Base-by-base conservation (phyloP, 768 basidiomycete species). In the Boletus insuetus region DNA sequence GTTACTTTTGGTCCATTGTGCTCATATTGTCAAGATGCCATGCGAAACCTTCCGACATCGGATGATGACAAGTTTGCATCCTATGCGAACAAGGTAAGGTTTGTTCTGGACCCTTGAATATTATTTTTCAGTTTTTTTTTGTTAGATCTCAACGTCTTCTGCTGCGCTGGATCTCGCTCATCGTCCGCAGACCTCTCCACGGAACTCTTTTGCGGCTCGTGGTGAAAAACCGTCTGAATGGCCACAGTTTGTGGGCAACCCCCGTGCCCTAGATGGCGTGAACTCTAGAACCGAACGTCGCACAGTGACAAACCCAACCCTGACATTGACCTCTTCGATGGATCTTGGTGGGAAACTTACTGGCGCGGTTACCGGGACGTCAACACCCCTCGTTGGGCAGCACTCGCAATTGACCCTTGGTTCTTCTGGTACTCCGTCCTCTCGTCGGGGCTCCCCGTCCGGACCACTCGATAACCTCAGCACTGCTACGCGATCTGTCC, bases 111-210 rank as follows among this genome's bases (percentile, higher is more conserved):
- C 50, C n/a, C 16, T 54, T 17, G 39, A 47, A 47, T 37, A 32
- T 17, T 16, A 12, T 51, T 53, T 50, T 59, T 60, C 9, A 61
- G 3, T 0, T 38, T 45, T 29, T 39, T 43, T 29, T 29, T 2
- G 17, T 34, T 58, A 93, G 84, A 78, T 94, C 53, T 89, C 93
- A 1, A 84, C 89, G 17, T 89, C 92, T 17, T 96, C 95, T 19
- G 94, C 91, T 34, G 95, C 96, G 40, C 74, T 98, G 64, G 95
- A 98, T 71, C 81, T 98, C 37, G 94, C 96, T 16, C 91, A 94
- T 47, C 81, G 91, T 34, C 86, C 91, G 5, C 92, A 91, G 68
- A 87, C 87, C 7, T 86, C 89, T 14, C 85, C 87, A 24, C 81
- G 84, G 31, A 74, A 80, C 46, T 83, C 82, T 46, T 83, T 83